A percentile compares a stretch with the other conserved stretches of the same genome.
Evolutionary conservation across 306 rosid genomes (phyloP).

Genomic region (Fagus sylvatica): DNA sequence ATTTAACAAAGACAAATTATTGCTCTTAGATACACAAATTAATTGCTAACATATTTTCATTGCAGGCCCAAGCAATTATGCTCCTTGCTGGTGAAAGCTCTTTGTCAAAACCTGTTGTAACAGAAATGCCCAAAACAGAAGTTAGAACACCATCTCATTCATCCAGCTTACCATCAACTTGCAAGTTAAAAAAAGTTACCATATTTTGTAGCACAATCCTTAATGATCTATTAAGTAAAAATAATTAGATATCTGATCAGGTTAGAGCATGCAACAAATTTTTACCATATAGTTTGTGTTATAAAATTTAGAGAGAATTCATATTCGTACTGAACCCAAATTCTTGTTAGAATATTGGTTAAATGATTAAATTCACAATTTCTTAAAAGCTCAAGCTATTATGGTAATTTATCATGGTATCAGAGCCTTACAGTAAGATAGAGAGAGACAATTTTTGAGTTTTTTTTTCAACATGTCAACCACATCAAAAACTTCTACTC

Average conservation of each 20-base stretch:
- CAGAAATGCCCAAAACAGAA: not conserved
- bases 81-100: constrained; percentile 20
- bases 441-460: too few species aligned
- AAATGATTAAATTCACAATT: too few species aligned
- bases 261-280: not conserved
- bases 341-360: too few species aligned
- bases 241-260: not conserved
- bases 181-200: constrained; percentile 12
- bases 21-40: not conserved
- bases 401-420: too few species aligned
- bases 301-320: too few species aligned
- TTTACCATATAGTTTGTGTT: not conserved
- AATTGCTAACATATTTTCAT: not conserved
- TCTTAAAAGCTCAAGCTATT: too few species aligned
- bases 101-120: not conserved
- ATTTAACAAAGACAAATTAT: too few species aligned
- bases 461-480: too few species aligned
- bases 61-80: constrained; percentile 28
- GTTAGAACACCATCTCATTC: not conserved
- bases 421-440: too few species aligned
- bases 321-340: too few species aligned
- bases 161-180: not conserved
- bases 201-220: not conserved
- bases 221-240: not conserved
- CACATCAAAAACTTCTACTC: too few species aligned